A percentile compares a stretch with the other conserved stretches of the same genome.
Evolutionary conservation across 192 early-diverging fungal species (phyloP).

Genomic region (Lunasporangiospora selenospora): DNA sequence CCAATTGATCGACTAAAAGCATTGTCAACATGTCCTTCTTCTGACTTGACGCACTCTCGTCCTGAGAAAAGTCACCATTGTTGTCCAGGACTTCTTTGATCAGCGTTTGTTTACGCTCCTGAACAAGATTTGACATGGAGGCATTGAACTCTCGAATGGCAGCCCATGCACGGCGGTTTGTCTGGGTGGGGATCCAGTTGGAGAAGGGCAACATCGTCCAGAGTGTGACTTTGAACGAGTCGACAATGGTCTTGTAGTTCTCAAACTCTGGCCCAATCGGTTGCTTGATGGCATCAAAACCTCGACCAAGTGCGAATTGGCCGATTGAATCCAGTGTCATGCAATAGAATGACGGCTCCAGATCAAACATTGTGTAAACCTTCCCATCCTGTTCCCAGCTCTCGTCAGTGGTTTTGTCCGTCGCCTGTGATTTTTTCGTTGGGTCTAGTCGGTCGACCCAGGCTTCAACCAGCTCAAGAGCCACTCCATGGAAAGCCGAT

Average conservation of each 20-base stretch:
- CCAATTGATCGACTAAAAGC: conserved; percentile 31
- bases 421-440: neutral
- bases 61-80: conserved; percentile 22
- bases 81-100: conserved; percentile 18
- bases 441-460: conserved; percentile 8
- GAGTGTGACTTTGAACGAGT: conserved; percentile 33
- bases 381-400: conserved; percentile 18
- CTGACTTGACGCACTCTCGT: conserved; percentile 24
- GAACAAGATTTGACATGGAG: conserved; percentile 23
- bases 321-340: conserved; percentile 34
- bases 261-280: conserved; percentile 32
- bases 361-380: conserved; percentile 18
- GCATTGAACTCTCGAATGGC: conserved; percentile 21
- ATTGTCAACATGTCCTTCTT: conserved; percentile 43
- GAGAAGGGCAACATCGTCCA: conserved; percentile 29
- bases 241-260: conserved; percentile 43
- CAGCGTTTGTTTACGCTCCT: conserved; percentile 18
- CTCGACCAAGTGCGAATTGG: conserved; percentile 36
- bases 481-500: conserved; percentile 15
- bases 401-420: neutral
- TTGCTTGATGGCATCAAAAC: conserved; percentile 27
- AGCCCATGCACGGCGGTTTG: conserved; percentile 33
- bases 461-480: conserved; percentile 16
- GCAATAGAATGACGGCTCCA: conserved; percentile 38
- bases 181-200: conserved; percentile 39